These are phyloP conservation scores for Phytophthora kernoviae DNA, from an alignment of 352 stramenopile species.

Conservation along the genomic window DNA sequence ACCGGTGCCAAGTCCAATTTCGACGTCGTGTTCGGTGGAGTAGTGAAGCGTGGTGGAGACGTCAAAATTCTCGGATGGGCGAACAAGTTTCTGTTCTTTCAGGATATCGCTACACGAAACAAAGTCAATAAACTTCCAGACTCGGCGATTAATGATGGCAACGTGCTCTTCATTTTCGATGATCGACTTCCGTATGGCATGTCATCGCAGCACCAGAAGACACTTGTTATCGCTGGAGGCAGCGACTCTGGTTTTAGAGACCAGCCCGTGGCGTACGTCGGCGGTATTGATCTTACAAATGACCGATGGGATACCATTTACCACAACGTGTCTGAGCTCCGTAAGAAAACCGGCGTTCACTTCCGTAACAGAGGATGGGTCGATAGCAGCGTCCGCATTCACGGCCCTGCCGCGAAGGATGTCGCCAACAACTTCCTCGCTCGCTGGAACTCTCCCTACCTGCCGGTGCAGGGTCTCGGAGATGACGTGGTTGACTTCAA, in stretches of 20 bases:
- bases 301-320: constrained; percentile 64
- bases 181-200: constrained; percentile 41
- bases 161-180: constrained; percentile 49
- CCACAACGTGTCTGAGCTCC: constrained; percentile 47
- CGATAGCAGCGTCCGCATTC: constrained; percentile 49
- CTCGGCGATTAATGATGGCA: constrained; percentile 21
- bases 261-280: constrained; percentile 45
- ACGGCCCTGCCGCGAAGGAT: constrained; percentile 48
- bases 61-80: constrained; percentile 54
- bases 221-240: constrained; percentile 29
- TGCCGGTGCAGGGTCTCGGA: constrained; percentile 24
- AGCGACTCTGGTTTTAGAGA: constrained; percentile 7
- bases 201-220: constrained; percentile 60
- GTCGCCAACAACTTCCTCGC: constrained; percentile 56
- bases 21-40: constrained; percentile 30
- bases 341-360: constrained; percentile 31
- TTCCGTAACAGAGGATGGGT: constrained; percentile 52
- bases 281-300: constrained; percentile 52
- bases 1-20: constrained; percentile 43
- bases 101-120: constrained; percentile 46
- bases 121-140: constrained; percentile 41
- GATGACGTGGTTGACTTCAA: constrained; percentile 52
- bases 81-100: constrained; percentile 49
- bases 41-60: constrained; percentile 39
- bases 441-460: constrained; percentile 52